These are phyloP conservation scores for Protea cynaroides DNA, from an alignment of 164 flowering plant genomes.

Conservation along the genomic window DNA sequence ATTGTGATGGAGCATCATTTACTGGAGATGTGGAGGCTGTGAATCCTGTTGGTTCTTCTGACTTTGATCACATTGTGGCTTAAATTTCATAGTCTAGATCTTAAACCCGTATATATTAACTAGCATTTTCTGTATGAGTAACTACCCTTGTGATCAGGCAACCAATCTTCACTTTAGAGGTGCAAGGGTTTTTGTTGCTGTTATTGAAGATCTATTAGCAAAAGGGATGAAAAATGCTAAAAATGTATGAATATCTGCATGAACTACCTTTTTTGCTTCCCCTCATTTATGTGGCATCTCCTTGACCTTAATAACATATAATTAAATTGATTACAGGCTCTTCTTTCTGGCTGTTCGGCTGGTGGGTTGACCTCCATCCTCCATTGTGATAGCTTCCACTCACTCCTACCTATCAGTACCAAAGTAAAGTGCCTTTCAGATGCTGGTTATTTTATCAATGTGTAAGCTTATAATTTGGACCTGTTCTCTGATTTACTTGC, in stretches of 20 bases:
- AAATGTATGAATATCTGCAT: conserved; percentile 40
- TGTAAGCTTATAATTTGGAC: conserved; percentile 39
- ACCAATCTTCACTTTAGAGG: conserved; percentile 78
- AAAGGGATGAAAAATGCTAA: conserved; percentile 71
- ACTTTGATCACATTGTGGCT: not conserved
- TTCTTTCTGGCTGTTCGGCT: conserved; percentile 96
- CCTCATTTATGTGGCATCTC: not conserved
- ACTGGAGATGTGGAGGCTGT: conserved; percentile 67
- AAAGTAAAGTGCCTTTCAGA: conserved; percentile 92
- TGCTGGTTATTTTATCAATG: conserved; percentile 86
- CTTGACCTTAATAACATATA: not conserved
- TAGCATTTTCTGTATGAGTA: not conserved
- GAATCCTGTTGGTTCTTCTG: conserved; percentile 38
- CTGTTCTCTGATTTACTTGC: not conserved
- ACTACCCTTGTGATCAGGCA: conserved; percentile 29
- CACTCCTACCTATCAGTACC: conserved; percentile 51
- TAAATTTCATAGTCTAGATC: not conserved
- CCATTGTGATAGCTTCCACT: conserved; percentile 75
- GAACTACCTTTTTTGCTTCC: not conserved
- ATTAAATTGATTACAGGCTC: conserved; percentile 41
- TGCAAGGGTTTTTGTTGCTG: conserved; percentile 53
- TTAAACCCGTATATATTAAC: not conserved
- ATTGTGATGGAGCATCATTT: conserved; percentile 78
- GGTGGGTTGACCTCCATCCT: conserved; percentile 86
- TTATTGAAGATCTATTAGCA: conserved; percentile 57